Evolutionary conservation across 2,329 filamentous ascomycete genomes (phyloP), one percentile per base, ranked within the genome.

Genomic region (Hymenotorrendiella dingleyae): DNA sequence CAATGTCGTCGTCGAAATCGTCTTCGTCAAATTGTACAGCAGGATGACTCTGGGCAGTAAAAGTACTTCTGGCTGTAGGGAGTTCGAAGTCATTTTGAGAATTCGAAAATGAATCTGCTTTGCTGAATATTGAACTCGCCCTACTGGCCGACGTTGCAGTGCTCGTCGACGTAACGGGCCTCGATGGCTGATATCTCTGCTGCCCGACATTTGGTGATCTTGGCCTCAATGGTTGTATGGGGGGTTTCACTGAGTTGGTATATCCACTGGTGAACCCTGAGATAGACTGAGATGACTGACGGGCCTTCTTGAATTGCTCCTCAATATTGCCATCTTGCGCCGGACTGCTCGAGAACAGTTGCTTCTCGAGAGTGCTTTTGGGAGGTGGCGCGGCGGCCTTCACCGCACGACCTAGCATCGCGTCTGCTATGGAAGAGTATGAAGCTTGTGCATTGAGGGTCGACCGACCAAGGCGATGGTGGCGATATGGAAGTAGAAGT

Each of bases 1-100:
- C 85, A 19, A 94, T 69, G 42, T 88, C 77, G 16, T 91, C 86
- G 55, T 88, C 87, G 53, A 94, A 93, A 58, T 95, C 90, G 54
- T 91, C 82, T 49, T 89, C 85, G 46, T 80, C 77, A 49, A 89
- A 85, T 47, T 74, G 77, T 8, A 84, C 45, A 22, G 41, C 26
- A 24, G 48, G 23, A 19, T 48, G 45, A 12, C 14, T 28, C 30
- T 61, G 57, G 1, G 62, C 63, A 22, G 69, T 55, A 38, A 68
- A 61, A 46, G 70, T 59, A 4, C 61, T 50, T n/a, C n/a, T n/a
- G n/a, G n/a, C n/a, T n/a, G n/a, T n/a, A n/a, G n/a, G n/a, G n/a
- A n/a, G n/a, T n/a, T n/a, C n/a, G n/a, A n/a, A n/a, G n/a, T n/a
- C n/a, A 28, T 61, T 59, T 20, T 60, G 57, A 24, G 60, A 57